phyloP scores from a whole-genome alignment of 1,284 basidiomycete species.

The Sphagnurus paluster region DNA sequence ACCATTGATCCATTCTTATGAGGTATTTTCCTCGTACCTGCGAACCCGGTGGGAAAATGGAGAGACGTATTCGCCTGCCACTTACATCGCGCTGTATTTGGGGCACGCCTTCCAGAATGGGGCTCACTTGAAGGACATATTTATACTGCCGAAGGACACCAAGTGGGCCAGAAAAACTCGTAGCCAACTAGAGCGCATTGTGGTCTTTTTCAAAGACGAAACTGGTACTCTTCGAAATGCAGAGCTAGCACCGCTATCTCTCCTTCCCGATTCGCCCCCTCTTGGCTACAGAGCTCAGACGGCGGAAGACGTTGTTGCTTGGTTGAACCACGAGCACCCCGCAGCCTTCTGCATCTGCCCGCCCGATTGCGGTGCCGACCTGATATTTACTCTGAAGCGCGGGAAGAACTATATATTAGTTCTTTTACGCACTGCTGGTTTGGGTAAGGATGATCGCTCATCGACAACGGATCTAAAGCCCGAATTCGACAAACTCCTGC shows the following conservation, averaged over 20 bases:
- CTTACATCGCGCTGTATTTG: conserved; percentile 9
- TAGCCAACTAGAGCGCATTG: background rate
- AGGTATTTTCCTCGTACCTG: background rate
- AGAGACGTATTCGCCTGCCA: conserved; percentile 5
- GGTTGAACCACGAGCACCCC: conserved; percentile 4
- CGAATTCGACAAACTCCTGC: background rate
- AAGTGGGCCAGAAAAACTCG: background rate
- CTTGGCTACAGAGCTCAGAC: conserved; percentile 6
- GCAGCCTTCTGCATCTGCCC: conserved; percentile 11
- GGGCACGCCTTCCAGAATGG: conserved; percentile 1
- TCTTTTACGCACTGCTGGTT: background rate
- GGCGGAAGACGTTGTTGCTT: conserved; percentile 2
- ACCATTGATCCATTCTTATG: background rate
- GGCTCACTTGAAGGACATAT: background rate
- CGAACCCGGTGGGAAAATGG: conserved; percentile 3
- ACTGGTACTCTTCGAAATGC: background rate
- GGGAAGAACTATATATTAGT: background rate
- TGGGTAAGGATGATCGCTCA: background rate
- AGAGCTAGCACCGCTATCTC: background rate
- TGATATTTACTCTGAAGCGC: conserved; percentile 2
- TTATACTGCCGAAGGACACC: background rate
- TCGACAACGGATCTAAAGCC: background rate
- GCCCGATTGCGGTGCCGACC: conserved; percentile 1
- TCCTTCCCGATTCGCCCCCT: background rate
- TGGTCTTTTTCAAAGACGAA: background rate